Percentiles rank a stretch among this genome's conserved stretches.
Evolutionary conservation across 805 yeast genomes (phyloP).

Genomic region (Clavispora carvajalis): DNA sequence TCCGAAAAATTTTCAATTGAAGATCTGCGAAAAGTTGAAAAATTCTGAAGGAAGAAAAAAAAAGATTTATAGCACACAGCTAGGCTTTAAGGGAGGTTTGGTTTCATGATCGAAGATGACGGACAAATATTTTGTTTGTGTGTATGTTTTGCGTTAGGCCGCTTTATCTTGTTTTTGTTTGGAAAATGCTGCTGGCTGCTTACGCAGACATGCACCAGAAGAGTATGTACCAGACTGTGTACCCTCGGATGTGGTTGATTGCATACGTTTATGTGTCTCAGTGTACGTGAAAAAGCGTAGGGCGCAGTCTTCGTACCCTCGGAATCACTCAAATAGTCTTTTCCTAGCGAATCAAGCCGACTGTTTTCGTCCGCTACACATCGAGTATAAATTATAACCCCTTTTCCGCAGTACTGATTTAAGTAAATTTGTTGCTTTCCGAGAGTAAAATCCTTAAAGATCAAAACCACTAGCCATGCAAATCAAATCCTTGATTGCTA

Average conservation of each 20-base stretch:
- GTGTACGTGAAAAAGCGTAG: not conserved
- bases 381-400: conserved; percentile 5
- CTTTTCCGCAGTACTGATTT: conserved; percentile 5
- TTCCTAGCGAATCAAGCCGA: conserved; percentile 5
- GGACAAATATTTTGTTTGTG: not conserved
- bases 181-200: not conserved
- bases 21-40: too few relatives aligned
- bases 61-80: too few relatives aligned
- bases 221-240: not conserved
- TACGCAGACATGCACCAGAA: not conserved
- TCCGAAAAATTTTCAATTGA: too few relatives aligned
- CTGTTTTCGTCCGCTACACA: conserved; percentile 1
- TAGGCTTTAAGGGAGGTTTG: too few relatives aligned
- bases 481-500: conserved; percentile 46
- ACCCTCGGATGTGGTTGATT: not conserved
- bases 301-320: not conserved
- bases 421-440: not conserved
- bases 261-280: not conserved
- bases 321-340: not conserved
- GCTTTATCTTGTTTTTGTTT: not conserved
- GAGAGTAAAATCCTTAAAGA: not conserved
- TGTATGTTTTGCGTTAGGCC: not conserved
- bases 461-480: conserved; percentile 40
- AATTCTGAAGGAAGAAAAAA: too few relatives aligned
- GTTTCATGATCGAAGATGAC: not conserved